Base-by-base conservation (phyloP, 495 filamentous ascomycete species). In the Melanomma pulvis-pyrius region DNA sequence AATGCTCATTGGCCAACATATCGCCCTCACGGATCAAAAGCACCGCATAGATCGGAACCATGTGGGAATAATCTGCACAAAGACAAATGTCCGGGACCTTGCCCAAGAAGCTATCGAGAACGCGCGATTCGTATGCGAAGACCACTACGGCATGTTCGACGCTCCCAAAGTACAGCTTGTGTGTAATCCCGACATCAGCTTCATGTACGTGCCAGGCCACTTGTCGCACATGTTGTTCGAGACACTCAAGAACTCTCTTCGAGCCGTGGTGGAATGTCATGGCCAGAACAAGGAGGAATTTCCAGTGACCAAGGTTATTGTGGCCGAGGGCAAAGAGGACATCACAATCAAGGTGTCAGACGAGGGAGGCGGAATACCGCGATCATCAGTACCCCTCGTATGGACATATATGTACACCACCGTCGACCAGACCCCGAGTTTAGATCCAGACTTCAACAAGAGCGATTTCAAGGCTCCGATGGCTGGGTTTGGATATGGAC, bases 331-430 rank as follows among this genome's bases (percentile, higher is more conserved):
- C 39, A 93, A 92, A 71, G 94, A 98, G 79, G 94, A 98, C 69
- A 98, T 98, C 70, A 98, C 94, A 1, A 96, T 98, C 80, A 98
- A 98, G 78, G 84, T 98, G 57, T 92, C 88, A 12, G 94, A 98
- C 74, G 94, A 98, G 76, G 94, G 94, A 47, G 94, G 94, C 66
- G 94, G 94, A 47, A 97, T 98, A 26, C 92, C 93, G 0, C 84
- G 94, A 59, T 92, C 88, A 65, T 83, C 90, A 30, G 97, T 98
- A 59, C 96, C 96, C 11, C 82, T 98, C 8, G 94, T 98, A 17
- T 98, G 94, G 94, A 98, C 94, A 26, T 98, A 98, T 74, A 98
- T 98, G 94, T 98, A 98, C 73, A 98, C 94, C 21, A 98, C 94
- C 11, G 93, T 98, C 46, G 94, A 97, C 77, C 87, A 92, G 63